A percentile compares a stretch with the other conserved stretches of the same genome.
These are phyloP conservation scores for Pseudopyricularia javanii DNA, from an alignment of 2,329 filamentous ascomycete species.

Conservation along the genomic window DNA sequence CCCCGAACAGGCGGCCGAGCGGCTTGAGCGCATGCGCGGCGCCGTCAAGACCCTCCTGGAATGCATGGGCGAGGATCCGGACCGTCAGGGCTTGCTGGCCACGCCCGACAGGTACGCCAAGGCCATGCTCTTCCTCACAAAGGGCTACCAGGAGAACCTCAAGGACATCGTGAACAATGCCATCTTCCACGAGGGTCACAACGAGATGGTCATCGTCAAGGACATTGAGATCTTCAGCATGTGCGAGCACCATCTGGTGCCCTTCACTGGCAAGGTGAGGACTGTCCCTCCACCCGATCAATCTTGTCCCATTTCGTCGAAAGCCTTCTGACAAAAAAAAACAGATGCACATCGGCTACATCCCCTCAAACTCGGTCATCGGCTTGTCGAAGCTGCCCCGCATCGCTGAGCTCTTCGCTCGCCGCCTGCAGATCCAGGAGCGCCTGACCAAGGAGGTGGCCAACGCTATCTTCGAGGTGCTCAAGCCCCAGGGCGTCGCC, in stretches of 20 bases:
- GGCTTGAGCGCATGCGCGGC: conserved; percentile 45
- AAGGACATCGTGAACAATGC: conserved; percentile 84
- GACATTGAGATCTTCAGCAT: conserved; percentile 92
- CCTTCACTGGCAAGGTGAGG: conserved; percentile 81
- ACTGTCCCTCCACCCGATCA: not conserved
- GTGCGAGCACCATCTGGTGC: conserved; percentile 95
- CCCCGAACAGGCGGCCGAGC: conserved; percentile 32
- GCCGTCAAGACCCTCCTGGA: conserved; percentile 56
- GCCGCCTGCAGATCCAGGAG: conserved; percentile 90
- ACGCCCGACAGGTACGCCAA: conserved; percentile 85
- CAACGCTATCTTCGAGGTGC: conserved; percentile 80
- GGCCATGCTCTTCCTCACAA: conserved; percentile 90
- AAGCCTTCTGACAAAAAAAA: not conserved
- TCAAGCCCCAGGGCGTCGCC: conserved; percentile 87
- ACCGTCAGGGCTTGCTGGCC: conserved; percentile 50
- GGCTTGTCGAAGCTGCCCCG: conserved; percentile 91
- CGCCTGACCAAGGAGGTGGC: conserved; percentile 93
- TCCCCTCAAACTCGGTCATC: conserved; percentile 80
- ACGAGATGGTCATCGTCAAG: conserved; percentile 95
- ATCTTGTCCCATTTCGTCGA: not conserved
- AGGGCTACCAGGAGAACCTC: conserved; percentile 93
- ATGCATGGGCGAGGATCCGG: conserved; percentile 56
- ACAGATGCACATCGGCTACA: conserved; percentile 98
- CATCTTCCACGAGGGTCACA: conserved; percentile 92
- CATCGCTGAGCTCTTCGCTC: conserved; percentile 93